Evolutionary conservation across 1,139 yeast genomes (phyloP).

Genomic region (Yamadazyma diddensiae): DNA sequence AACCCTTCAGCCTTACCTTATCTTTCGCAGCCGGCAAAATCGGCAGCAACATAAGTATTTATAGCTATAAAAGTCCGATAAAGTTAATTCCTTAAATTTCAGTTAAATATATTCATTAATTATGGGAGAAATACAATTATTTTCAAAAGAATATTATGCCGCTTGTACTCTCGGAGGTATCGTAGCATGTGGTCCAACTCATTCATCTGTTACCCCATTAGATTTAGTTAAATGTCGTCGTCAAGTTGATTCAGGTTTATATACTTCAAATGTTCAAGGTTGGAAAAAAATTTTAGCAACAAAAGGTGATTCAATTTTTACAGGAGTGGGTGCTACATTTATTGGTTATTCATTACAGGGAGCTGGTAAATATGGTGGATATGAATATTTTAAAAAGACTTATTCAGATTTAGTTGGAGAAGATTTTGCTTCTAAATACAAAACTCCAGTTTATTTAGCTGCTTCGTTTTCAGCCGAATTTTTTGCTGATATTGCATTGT

Average conservation of each 20-base stretch:
- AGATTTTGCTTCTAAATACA: conserved; percentile 58
- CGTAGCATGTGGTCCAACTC: conserved; percentile 94
- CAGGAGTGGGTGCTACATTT: conserved; percentile 89
- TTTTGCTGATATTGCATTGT: conserved; percentile 80
- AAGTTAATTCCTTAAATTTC: no score
- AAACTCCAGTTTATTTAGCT: conserved; percentile 70
- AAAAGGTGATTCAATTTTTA: conserved; percentile 76
- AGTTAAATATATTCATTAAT: neutral
- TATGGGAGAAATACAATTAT: conserved; percentile 43
- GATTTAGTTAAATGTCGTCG: conserved; percentile 91
- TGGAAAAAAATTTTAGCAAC: conserved; percentile 69
- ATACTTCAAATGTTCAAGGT: conserved; percentile 74
- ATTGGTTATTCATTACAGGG: conserved; percentile 93
- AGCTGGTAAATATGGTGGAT: conserved; percentile 94
- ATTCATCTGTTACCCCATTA: conserved; percentile 86
- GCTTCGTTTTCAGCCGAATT: conserved; percentile 94
- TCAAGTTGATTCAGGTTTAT: conserved; percentile 74
- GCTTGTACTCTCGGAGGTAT: conserved; percentile 90
- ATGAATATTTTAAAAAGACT: conserved; percentile 80
- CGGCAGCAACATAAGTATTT: conserved; percentile 3
- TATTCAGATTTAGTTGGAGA: conserved; percentile 70
- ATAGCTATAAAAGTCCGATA: neutral
- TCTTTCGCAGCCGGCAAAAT: conserved; percentile 2
- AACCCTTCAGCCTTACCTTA: no score
- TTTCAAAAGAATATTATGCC: conserved; percentile 69